phyloP scores from a whole-genome alignment of 2,329 filamentous ascomycete species.

The Metarhizium rileyi region DNA sequence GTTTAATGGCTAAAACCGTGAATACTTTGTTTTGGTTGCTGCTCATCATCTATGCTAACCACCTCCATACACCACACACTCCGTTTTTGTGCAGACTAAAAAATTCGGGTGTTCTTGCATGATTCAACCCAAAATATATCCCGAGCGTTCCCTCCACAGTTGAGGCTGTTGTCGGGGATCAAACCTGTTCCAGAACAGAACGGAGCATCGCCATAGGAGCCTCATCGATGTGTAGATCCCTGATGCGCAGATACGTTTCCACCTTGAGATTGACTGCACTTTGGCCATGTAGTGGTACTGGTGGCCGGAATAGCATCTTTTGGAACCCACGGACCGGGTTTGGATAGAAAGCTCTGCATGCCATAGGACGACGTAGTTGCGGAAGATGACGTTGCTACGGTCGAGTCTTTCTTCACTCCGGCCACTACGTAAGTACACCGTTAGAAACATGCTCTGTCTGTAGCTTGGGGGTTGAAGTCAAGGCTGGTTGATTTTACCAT shows the following conservation, averaged over 20 bases:
- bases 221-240: neutral
- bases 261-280: neutral
- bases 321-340: slow-evolving; percentile 4
- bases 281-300: neutral
- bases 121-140: too few relatives aligned
- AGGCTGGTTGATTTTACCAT: neutral
- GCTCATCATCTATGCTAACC: too few relatives aligned
- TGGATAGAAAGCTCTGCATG: slow-evolving; percentile 3
- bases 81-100: too few relatives aligned
- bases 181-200: neutral
- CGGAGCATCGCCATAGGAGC: neutral
- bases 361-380: neutral
- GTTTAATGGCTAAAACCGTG: too few relatives aligned
- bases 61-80: too few relatives aligned
- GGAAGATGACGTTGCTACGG: neutral
- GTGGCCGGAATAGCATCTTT: neutral
- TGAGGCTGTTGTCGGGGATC: neutral
- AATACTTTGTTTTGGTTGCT: too few relatives aligned
- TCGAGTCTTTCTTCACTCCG: neutral
- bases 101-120: too few relatives aligned
- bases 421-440: neutral
- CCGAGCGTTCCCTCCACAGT: neutral
- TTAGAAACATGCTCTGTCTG: neutral
- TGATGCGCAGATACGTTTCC: neutral
- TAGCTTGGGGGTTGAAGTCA: neutral